These are phyloP conservation scores for Penicillium sp. DNA, from an alignment of 2,329 filamentous ascomycete genomes.

Conservation along the genomic window DNA sequence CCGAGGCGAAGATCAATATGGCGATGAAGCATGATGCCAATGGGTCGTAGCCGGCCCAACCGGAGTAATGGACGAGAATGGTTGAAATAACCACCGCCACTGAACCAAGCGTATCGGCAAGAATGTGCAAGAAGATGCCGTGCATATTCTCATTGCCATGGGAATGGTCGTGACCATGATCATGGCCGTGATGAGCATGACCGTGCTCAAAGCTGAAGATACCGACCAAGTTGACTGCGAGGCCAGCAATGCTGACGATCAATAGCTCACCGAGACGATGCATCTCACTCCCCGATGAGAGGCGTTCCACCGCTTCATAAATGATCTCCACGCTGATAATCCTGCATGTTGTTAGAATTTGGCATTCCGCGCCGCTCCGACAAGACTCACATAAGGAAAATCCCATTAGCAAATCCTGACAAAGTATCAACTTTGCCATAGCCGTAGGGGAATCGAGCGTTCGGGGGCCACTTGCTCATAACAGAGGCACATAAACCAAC, in stretches of 20 bases:
- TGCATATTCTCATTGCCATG: constrained; percentile 97
- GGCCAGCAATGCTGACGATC: constrained; percentile 78
- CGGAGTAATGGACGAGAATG: constrained; percentile 76
- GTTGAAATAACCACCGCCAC: constrained; percentile 93
- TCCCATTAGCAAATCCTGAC: constrained; percentile 92
- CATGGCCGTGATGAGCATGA: constrained; percentile 53
- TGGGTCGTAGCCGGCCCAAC: constrained; percentile 93
- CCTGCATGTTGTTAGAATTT: constrained; percentile 46
- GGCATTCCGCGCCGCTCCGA: no score
- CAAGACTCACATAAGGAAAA: constrained; percentile 74
- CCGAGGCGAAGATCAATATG: constrained; percentile 86
- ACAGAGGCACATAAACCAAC: constrained; percentile 90
- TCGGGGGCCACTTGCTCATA: constrained; percentile 94
- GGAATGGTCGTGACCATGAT: constrained; percentile 46
- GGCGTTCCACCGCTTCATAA: constrained; percentile 85
- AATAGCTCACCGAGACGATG: constrained; percentile 83
- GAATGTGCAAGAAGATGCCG: constrained; percentile 91
- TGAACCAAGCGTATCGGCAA: constrained; percentile 91
- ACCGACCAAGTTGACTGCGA: constrained; percentile 87
- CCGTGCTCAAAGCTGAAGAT: constrained; percentile 79
- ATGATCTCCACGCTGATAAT: constrained; percentile 94
- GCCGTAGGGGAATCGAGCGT: constrained; percentile 84
- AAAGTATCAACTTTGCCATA: constrained; percentile 96
- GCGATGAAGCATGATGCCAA: constrained; percentile 92
- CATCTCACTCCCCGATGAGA: constrained; percentile 79